Evolutionary conservation across 768 basidiomycete genomes (phyloP), one percentile per base, ranked within the genome.

Genomic region (Termitomyces sp.): DNA sequence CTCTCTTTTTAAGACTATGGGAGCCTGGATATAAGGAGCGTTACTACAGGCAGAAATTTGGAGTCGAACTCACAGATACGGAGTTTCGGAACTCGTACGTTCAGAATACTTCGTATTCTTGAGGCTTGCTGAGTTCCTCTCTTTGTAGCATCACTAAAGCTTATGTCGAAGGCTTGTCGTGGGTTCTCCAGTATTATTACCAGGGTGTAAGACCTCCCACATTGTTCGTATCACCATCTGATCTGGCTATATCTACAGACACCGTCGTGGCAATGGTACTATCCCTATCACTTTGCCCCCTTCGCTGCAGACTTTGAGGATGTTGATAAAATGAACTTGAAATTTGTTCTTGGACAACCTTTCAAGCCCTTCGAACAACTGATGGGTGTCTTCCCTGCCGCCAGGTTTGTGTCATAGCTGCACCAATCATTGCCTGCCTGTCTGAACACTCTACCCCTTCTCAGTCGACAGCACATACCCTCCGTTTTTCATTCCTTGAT

Each of bases 181-280:
- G 97, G 97, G 97, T 99, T 2, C 71, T 99, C 57, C 85, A 88
- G 57, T 99, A 99, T 70, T 98, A 99, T 67, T 99, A 98, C 67
- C 96, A 98, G 79, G 97, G 97, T 64, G 94, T 97, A 70, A 58
- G 84, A 56, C 42, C 22, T 38, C 5, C 14, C 17, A 28, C 34
- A 21, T 56, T 30, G 59, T 40, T 24, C 46, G 50, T 34, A 10
- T 19, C 24, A 34, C 12, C 19, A 28, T 32, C 40, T 51, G 37
- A 53, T 44, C 14, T 9, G 11, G 5, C 28, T 24, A 19, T n/a
- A 65, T 64, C 47, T 58, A 55, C 38, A 88, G 92, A 84, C 90
- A 8, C 90, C 91, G 3, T 97, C 95, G 2, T 98, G 96, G 96
- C 85, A 94, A 65, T 99, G 97, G 97, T 99, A 88, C 73, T 98